Percentiles rank a stretch among this genome's conserved stretches.
phyloP scores from a whole-genome alignment of 169 alveolate species.

The Plasmodium billcollinsi region DNA sequence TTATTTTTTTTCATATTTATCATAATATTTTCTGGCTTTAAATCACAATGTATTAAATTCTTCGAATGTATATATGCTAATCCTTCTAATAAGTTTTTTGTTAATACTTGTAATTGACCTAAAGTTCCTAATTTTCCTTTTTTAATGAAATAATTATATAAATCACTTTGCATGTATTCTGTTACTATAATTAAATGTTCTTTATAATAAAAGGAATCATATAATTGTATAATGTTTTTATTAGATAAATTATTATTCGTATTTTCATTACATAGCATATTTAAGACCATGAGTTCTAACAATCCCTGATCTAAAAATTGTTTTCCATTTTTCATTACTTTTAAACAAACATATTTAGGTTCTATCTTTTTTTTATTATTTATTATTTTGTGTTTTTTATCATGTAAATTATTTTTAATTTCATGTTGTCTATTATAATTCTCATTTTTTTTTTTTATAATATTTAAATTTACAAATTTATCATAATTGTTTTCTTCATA shows the following conservation, averaged over 20 bases:
- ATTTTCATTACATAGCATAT: constrained; percentile 86
- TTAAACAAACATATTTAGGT: constrained; percentile 89
- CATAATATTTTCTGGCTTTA: constrained; percentile 97
- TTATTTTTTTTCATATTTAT: constrained; percentile 61
- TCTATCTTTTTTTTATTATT: constrained; percentile 34
- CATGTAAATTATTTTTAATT: neutral
- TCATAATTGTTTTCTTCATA: neutral
- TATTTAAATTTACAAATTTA: neutral
- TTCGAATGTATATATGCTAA: constrained; percentile 92
- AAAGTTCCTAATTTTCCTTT: constrained; percentile 87
- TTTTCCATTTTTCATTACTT: constrained; percentile 95
- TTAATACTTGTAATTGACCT: constrained; percentile 66
- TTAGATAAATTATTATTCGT: constrained; percentile 10
- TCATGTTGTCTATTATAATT: too few relatives aligned
- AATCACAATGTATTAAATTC: constrained; percentile 95
- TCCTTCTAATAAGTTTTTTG: constrained; percentile 71
- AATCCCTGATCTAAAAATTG: constrained; percentile 93
- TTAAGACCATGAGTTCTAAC: constrained; percentile 92
- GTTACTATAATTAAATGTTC: constrained; percentile 96
- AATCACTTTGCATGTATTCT: constrained; percentile 93
- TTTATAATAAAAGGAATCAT: constrained; percentile 94
- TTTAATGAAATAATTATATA: constrained; percentile 90
- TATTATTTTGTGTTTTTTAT: neutral
- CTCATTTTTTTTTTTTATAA: too few relatives aligned
- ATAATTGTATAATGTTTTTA: constrained; percentile 77